Percentiles rank a stretch among this genome's conserved stretches.
These are phyloP conservation scores for Jatropha podagrica DNA, from an alignment of 441 rosid genomes.

Conservation along the genomic window DNA sequence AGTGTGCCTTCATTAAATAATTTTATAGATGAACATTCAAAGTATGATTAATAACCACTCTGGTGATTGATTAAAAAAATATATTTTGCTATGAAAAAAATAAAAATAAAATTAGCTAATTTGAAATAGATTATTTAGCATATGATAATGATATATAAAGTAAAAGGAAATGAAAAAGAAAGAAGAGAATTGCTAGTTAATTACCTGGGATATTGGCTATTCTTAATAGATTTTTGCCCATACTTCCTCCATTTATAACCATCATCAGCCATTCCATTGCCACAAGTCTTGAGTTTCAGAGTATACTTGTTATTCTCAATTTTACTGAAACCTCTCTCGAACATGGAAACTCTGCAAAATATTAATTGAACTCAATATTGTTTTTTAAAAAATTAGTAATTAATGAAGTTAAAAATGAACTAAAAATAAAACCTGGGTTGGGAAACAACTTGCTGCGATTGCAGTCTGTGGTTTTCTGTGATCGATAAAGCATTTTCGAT, in stretches of 20 bases:
- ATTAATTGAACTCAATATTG: background rate
- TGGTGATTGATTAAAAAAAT: no score
- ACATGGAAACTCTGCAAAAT: slow-evolving; percentile 29
- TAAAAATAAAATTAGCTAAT: no score
- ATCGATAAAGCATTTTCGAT: slow-evolving; percentile 43
- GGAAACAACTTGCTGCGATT: slow-evolving; percentile 10
- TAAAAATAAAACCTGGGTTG: slow-evolving; percentile 30
- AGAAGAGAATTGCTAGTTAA: background rate
- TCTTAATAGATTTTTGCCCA: slow-evolving; percentile 88
- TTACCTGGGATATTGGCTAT: slow-evolving; percentile 88
- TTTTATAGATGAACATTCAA: no score
- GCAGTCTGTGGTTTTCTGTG: slow-evolving; percentile 12
- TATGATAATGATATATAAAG: background rate
- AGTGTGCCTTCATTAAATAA: no score
- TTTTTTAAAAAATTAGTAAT: background rate
- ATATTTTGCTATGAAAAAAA: no score
- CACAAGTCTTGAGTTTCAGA: slow-evolving; percentile 58
- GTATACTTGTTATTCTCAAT: slow-evolving; percentile 63
- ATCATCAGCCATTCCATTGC: slow-evolving; percentile 62
- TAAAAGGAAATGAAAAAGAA: background rate
- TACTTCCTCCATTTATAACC: slow-evolving; percentile 96
- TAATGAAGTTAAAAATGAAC: background rate
- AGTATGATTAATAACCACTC: no score
- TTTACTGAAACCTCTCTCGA: slow-evolving; percentile 44
- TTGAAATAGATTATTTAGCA: background rate